These are phyloP conservation scores for Phoma herbarum DNA, from an alignment of 2,329 filamentous ascomycete genomes.

Conservation along the genomic window DNA sequence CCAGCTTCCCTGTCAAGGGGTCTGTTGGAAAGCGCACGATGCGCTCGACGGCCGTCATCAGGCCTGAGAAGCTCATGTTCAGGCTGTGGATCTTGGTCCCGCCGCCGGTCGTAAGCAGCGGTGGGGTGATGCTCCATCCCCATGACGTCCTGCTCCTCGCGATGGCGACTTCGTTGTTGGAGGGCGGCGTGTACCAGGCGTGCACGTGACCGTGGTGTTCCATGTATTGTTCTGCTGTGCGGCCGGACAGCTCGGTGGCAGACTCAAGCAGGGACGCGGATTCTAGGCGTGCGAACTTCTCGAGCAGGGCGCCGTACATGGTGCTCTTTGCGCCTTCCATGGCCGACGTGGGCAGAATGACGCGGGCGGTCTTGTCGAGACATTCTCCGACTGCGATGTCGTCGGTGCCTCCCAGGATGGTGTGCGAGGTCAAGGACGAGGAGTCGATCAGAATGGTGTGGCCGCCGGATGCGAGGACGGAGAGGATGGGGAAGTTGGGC, in stretches of 20 bases:
- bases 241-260: not conserved
- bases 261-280: not conserved
- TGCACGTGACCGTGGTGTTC: conserved; percentile 40
- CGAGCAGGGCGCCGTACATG: conserved; percentile 83
- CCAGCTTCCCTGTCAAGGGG: conserved; percentile 37
- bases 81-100: conserved; percentile 45
- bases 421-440: conserved; percentile 71
- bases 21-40: conserved; percentile 57
- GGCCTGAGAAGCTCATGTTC: conserved; percentile 69
- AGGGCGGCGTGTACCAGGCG: conserved; percentile 66
- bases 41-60: conserved; percentile 71
- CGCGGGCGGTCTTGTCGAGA: conserved; percentile 85
- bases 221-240: conserved; percentile 35
- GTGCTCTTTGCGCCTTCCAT: conserved; percentile 67
- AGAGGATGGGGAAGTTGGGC: conserved; percentile 83
- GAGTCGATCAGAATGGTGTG: conserved; percentile 89
- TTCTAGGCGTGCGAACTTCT: conserved; percentile 74
- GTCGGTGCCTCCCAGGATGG: conserved; percentile 74
- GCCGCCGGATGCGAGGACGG: conserved; percentile 88
- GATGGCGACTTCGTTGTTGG: conserved; percentile 67
- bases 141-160: conserved; percentile 57
- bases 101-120: conserved; percentile 63
- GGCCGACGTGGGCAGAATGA: conserved; percentile 71
- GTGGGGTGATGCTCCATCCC: conserved; percentile 75
- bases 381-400: conserved; percentile 91